Evolutionary conservation across 106 monocot genomes (phyloP), one percentile per base, ranked within the genome.

Genomic region (Gastrodia elata): DNA sequence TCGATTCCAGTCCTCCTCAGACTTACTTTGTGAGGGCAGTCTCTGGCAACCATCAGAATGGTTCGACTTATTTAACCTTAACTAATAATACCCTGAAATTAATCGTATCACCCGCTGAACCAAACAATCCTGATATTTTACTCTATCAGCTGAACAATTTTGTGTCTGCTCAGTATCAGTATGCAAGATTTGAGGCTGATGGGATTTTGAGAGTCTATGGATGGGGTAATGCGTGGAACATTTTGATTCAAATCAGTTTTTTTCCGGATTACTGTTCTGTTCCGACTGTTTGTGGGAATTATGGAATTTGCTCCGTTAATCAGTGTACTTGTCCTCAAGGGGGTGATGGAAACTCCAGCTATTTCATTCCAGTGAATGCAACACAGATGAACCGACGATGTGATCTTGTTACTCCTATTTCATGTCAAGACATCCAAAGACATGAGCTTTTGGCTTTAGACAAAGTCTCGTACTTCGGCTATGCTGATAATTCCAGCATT

Each of bases 271-370:
- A 64, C 43, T 74, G 74, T 48, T 69, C 71, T 39, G 68, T 74
- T 43, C 78, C 78, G 0, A 28, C 43, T 24, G 74, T 67, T 8
- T 78, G 82, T 46, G 82, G 82, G 0, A 38, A 78, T 41, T 78
- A 82, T 64, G 82, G 82, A 20, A 37, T 82, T 24, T 78, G 82
- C 46, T 39, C 42, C 2, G 70, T 70, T n/a, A 74, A 69, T 18
- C 74, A 82, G 37, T 82, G 82, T 61, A 70, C 44, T 14, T 82
- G 82, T 28, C 82, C 82, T 27, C 27, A 43, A 43, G n/a, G 24
- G 10, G 71, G 28, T 41, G 32, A 71, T 41, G 71, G 44, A 24
- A 5, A 52, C 11, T 30, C 67, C 22, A 20, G 15, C 9, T 65
- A n/a, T 34, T 80, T 74, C 28, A 25, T 20, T 9, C 44, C 40